Conservation (phyloP, 1,284 basidiomycete genomes). For the Apiotrichum brassicae region DNA sequence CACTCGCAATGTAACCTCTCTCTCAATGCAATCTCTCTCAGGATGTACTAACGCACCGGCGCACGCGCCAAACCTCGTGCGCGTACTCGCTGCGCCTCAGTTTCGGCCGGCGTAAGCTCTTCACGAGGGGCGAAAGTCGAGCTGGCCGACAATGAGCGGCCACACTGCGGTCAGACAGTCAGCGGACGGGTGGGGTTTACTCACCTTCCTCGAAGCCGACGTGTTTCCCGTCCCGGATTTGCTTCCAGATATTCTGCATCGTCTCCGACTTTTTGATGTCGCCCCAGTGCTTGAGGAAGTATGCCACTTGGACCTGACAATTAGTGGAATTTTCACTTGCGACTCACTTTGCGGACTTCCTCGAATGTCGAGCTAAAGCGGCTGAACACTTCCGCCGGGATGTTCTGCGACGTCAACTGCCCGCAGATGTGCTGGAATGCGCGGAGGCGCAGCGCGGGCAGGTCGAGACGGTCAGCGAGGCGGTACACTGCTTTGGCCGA, state of each 20-base stretch:
- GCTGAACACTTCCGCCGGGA: constrained; percentile 79
- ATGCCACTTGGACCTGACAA: constrained; percentile 61
- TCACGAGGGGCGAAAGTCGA: constrained; percentile 17
- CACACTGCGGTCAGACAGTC: constrained; percentile 22
- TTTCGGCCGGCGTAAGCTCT: no score
- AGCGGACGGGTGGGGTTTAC: constrained; percentile 5
- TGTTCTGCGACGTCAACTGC: constrained; percentile 68
- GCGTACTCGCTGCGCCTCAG: no score
- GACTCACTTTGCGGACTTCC: constrained; percentile 65
- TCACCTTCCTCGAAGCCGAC: constrained; percentile 60
- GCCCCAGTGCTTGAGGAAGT: constrained; percentile 72
- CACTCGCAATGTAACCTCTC: no score
- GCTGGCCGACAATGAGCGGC: constrained; percentile 31
- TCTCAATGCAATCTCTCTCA: no score
- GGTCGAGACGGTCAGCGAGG: constrained; percentile 63
- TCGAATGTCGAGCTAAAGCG: constrained; percentile 74
- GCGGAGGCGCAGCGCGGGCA: constrained; percentile 40
- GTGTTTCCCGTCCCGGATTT: constrained; percentile 69
- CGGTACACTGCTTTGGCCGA: constrained; percentile 83
- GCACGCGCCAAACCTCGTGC: no score
- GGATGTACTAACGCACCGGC: no score
- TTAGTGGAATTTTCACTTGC: background rate
- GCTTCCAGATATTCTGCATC: constrained; percentile 76
- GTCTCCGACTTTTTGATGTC: constrained; percentile 70
- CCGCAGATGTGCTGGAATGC: constrained; percentile 63